Percentiles rank a stretch among this genome's conserved stretches.
phyloP scores from a whole-genome alignment of 768 basidiomycete genomes.

The Lactarius psammicola region DNA sequence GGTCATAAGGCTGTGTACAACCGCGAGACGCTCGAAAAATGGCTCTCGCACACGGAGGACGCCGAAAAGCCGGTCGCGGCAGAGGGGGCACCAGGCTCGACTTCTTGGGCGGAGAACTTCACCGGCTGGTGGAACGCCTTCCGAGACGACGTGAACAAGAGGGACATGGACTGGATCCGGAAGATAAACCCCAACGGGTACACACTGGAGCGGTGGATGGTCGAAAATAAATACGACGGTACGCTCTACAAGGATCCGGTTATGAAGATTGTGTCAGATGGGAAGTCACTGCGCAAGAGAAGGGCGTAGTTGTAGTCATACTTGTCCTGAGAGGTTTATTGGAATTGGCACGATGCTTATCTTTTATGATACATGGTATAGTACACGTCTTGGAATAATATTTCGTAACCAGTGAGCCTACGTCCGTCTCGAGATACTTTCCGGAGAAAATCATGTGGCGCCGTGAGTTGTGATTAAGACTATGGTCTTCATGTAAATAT shows the following conservation, averaged over 20 bases:
- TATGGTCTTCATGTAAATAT: no score
- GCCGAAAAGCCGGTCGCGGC: constrained; percentile 31
- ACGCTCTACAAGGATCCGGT: background rate
- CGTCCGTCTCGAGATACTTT: background rate
- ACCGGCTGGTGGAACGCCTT: constrained; percentile 44
- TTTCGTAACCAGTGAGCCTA: background rate
- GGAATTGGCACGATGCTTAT: background rate
- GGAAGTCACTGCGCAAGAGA: constrained; percentile 10
- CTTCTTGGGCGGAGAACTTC: constrained; percentile 41
- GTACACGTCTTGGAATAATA: constrained; percentile 30
- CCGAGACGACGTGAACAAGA: constrained; percentile 43
- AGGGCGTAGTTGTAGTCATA: background rate
- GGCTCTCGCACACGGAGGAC: constrained; percentile 26
- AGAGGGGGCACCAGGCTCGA: constrained; percentile 25
- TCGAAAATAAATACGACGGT: constrained; percentile 19
- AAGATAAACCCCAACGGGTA: constrained; percentile 24
- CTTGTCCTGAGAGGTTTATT: background rate
- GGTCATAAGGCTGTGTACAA: constrained; percentile 30
- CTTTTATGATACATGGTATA: background rate
- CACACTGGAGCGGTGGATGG: constrained; percentile 20
- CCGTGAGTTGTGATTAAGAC: background rate
- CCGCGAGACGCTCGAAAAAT: constrained; percentile 29
- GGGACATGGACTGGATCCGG: constrained; percentile 47
- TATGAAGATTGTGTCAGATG: constrained; percentile 17
- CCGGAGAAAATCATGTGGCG: background rate